These are phyloP conservation scores for Cercophora scortea DNA, from an alignment of 495 filamentous ascomycete species.

Conservation along the genomic window DNA sequence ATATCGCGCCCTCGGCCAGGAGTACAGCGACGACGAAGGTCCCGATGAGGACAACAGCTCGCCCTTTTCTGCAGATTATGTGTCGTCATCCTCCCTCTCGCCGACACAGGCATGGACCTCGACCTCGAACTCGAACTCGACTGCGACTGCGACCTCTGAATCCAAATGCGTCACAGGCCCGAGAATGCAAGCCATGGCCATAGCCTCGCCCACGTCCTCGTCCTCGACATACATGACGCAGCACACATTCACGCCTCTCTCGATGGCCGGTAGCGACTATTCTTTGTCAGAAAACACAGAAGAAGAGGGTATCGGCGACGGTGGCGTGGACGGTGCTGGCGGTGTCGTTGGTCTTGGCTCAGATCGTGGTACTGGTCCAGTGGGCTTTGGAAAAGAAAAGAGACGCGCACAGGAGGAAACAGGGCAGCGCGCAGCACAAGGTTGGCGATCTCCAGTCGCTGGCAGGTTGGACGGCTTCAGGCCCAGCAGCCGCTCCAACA, in stretches of 20 bases:
- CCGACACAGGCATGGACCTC: conserved; percentile 8
- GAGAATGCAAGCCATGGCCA: not conserved
- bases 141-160: conserved; percentile 7
- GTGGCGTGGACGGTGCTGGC: not conserved
- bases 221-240: conserved; percentile 23
- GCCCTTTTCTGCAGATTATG: not conserved
- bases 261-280: conserved; percentile 30
- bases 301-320: not conserved
- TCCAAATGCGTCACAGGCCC: no score
- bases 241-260: conserved; percentile 36
- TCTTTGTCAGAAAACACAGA: conserved; percentile 10
- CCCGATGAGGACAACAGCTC: conserved; percentile 8
- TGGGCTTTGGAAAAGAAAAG: no score
- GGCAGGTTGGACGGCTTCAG: no score
- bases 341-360: not conserved
- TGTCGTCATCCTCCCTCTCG: conserved; percentile 7
- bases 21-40: conserved; percentile 9
- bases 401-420: no score
- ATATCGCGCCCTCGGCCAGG: conserved; percentile 23
- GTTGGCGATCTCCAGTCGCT: no score
- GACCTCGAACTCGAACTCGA: conserved; percentile 10
- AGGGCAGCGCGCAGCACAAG: not conserved
- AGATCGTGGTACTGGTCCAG: no score
- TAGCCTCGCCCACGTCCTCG: conserved; percentile 14
- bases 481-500: no score